Percentiles rank a stretch among this genome's conserved stretches.
phyloP scores from a whole-genome alignment of 768 basidiomycete genomes.

The Punctularia strigosozonata region DNA sequence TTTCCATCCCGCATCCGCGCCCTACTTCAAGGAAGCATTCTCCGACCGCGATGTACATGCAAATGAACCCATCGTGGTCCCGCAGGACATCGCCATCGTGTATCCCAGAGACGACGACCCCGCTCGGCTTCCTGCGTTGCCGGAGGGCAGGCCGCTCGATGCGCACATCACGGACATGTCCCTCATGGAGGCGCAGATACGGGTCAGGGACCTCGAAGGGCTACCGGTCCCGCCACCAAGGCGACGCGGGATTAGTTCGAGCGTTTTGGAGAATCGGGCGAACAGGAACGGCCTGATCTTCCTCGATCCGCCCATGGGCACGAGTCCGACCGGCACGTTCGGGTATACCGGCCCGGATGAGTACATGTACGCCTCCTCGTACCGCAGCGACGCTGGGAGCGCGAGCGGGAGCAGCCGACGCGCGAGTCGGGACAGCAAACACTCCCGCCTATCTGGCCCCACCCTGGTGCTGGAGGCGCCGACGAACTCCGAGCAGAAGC shows the following conservation, averaged over 20 bases:
- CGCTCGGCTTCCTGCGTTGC: constrained; percentile 31
- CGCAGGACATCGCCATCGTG: constrained; percentile 1
- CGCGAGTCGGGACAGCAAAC: neutral
- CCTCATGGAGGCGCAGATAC: neutral
- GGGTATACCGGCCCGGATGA: neutral
- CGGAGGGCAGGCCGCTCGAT: constrained; percentile 35
- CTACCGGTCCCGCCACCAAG: constrained; percentile 4
- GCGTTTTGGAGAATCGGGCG: constrained; percentile 6
- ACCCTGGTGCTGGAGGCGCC: neutral
- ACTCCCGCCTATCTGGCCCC: neutral
- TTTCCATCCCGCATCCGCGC: neutral
- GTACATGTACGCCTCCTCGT: neutral
- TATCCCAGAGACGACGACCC: neutral
- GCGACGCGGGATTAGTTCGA: constrained; percentile 9
- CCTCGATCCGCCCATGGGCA: constrained; percentile 5
- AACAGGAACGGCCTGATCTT: constrained; percentile 14
- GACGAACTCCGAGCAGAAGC: neutral
- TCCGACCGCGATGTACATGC: constrained; percentile 1
- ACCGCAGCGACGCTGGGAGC: neutral
- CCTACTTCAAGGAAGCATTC: neutral
- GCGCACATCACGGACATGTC: constrained; percentile 7
- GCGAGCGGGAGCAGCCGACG: neutral
- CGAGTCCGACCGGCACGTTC: neutral
- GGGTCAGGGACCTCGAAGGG: too few relatives aligned
- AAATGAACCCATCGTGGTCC: constrained; percentile 8